phyloP scores from a whole-genome alignment of 768 basidiomycete genomes.

The Collybiopsis confluens region DNA sequence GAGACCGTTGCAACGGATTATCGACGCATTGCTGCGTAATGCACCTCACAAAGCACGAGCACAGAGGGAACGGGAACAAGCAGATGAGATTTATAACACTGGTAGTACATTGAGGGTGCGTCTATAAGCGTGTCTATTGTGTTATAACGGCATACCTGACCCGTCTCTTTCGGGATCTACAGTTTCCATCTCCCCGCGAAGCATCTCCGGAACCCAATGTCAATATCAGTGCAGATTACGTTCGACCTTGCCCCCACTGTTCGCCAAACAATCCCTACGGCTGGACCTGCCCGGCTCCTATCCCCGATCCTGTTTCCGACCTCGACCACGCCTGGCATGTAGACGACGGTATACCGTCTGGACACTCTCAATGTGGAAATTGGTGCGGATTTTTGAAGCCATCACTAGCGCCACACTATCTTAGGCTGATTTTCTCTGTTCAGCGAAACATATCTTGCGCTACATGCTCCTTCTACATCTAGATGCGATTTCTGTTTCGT shows the following conservation, averaged over 20 bases:
- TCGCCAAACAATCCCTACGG: constrained; percentile 63
- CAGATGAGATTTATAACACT: constrained; percentile 72
- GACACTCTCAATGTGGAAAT: constrained; percentile 77
- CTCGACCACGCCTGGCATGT: constrained; percentile 71
- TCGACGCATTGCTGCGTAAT: constrained; percentile 68
- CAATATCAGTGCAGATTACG: constrained; percentile 58
- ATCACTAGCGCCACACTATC: background rate
- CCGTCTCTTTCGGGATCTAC: too few relatives aligned
- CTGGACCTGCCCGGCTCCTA: constrained; percentile 79
- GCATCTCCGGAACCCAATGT: constrained; percentile 73
- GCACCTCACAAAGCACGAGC: constrained; percentile 67
- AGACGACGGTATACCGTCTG: constrained; percentile 75
- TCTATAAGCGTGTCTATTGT: constrained; percentile 6
- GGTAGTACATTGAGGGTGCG: constrained; percentile 63
- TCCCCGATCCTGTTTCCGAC: constrained; percentile 66
- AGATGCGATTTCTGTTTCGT: constrained; percentile 82
- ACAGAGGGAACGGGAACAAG: constrained; percentile 71
- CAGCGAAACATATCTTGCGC: constrained; percentile 73
- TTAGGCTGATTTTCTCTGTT: background rate
- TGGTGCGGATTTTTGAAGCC: constrained; percentile 53
- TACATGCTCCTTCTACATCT: constrained; percentile 71
- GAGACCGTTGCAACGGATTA: constrained; percentile 65
- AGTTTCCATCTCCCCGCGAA: constrained; percentile 77
- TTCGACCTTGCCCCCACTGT: constrained; percentile 81
- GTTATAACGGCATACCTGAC: too few relatives aligned